Conservation (phyloP, 1,284 basidiomycete species). For the Ustilago cynodontis region DNA sequence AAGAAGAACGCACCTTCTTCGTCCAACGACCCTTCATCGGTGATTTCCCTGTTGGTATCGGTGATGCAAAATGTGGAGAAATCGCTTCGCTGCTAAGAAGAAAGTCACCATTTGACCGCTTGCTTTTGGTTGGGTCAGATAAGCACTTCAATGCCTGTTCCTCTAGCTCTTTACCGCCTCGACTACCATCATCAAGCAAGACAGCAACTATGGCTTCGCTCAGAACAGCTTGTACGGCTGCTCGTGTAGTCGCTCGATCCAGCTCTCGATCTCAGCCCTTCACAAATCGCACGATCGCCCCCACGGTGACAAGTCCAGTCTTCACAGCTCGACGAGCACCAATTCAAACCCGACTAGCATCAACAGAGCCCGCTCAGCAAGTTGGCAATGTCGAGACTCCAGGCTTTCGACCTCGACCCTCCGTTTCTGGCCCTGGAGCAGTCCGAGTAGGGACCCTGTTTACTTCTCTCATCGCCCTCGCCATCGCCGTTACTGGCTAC, state of each 20-base stretch:
- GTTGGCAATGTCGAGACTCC: slow-evolving; percentile 44
- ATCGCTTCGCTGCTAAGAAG: slow-evolving; percentile 4
- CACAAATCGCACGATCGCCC: not conserved
- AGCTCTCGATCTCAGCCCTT: not conserved
- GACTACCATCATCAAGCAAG: not conserved
- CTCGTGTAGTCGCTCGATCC: slow-evolving; percentile 7
- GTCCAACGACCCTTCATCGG: not conserved
- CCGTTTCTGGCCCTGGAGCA: slow-evolving; percentile 19
- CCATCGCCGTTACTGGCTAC: slow-evolving; percentile 62
- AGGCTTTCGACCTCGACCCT: slow-evolving; percentile 30
- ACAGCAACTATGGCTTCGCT: slow-evolving; percentile 16
- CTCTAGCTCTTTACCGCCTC: not conserved
- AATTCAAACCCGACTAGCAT: not conserved
- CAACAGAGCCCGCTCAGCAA: slow-evolving; percentile 18
- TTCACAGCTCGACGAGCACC: not conserved
- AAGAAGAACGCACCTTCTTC: slow-evolving; percentile 2
- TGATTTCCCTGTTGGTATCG: not conserved
- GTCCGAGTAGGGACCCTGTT: slow-evolving; percentile 49
- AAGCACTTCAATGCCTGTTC: not conserved
- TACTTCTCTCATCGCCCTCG: slow-evolving; percentile 56
- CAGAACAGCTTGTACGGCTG: slow-evolving; percentile 9
- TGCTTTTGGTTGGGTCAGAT: slow-evolving; percentile 6
- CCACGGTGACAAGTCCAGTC: not conserved
- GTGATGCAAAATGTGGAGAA: slow-evolving; percentile 8
- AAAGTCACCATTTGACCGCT: not conserved